phyloP scores from a whole-genome alignment of 2,329 filamentous ascomycete genomes.

The Aspergillus tamarii region DNA sequence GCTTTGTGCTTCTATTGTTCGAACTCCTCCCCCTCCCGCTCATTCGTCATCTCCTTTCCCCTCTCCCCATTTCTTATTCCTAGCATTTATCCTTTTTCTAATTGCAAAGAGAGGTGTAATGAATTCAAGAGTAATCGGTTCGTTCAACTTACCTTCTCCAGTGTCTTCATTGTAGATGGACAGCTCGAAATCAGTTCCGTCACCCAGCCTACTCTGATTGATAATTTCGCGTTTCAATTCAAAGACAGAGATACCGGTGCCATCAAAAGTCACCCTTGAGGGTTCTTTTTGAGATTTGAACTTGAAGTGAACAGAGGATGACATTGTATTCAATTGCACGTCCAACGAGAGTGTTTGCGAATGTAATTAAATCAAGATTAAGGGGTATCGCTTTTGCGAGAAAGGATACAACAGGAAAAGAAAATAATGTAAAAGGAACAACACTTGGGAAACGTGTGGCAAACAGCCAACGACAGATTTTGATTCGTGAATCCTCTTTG shows the following conservation, averaged over 20 bases:
- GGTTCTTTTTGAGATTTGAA: constrained; percentile 99
- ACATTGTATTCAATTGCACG: constrained; percentile 65
- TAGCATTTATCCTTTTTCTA: not conserved
- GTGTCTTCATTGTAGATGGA: constrained; percentile 92
- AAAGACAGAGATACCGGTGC: constrained; percentile 96
- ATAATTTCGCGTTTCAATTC: constrained; percentile 99
- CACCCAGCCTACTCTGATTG: constrained; percentile 86
- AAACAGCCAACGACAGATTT: constrained; percentile 21
- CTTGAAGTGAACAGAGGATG: constrained; percentile 98
- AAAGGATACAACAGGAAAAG: constrained; percentile 29
- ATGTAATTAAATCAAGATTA: constrained; percentile 34
- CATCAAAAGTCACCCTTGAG: constrained; percentile 92
- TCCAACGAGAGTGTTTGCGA: constrained; percentile 30
- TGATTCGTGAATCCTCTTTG: constrained; percentile 21
- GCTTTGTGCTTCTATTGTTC: not conserved
- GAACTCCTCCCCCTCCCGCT: not conserved
- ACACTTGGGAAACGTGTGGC: constrained; percentile 17
- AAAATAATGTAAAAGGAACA: constrained; percentile 19
- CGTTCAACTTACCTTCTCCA: constrained; percentile 71
- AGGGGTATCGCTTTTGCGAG: constrained; percentile 29
- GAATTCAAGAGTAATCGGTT: not conserved
- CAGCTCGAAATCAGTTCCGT: constrained; percentile 95
- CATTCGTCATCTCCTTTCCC: not conserved
- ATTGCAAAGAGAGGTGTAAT: not conserved
- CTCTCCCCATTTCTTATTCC: not conserved